phyloP scores from a whole-genome alignment of 768 basidiomycete genomes.

The Coprinopsis strossmayeri region DNA sequence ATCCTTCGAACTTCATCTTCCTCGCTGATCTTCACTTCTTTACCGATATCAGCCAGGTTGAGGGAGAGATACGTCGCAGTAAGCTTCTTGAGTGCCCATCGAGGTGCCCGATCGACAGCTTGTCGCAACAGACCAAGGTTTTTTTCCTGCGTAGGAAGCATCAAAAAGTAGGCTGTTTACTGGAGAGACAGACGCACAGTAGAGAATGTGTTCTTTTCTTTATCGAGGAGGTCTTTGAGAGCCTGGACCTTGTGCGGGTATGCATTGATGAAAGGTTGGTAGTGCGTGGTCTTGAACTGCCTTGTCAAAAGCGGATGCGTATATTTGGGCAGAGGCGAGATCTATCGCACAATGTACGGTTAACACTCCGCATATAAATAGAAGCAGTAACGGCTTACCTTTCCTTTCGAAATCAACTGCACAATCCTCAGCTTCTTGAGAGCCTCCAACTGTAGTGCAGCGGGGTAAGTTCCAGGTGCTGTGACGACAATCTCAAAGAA shows the following conservation, averaged over 20 bases:
- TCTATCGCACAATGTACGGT: constrained; percentile 21
- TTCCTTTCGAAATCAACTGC: constrained; percentile 72
- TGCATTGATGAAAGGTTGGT: constrained; percentile 52
- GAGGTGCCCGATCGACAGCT: constrained; percentile 61
- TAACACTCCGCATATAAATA: too few species aligned
- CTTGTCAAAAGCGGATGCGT: constrained; percentile 51
- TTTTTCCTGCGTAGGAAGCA: constrained; percentile 48
- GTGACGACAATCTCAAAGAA: constrained; percentile 76
- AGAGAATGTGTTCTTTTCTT: constrained; percentile 47
- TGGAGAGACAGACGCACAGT: constrained; percentile 37
- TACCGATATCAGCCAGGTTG: constrained; percentile 64
- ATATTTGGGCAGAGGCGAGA: constrained; percentile 64
- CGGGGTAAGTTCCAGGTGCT: constrained; percentile 48
- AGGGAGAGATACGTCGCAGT: constrained; percentile 81
- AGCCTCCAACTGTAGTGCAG: constrained; percentile 78
- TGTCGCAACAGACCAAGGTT: constrained; percentile 66
- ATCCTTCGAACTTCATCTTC: constrained; percentile 52
- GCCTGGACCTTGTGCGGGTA: constrained; percentile 53
- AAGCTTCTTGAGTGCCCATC: constrained; percentile 75
- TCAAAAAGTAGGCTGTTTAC: too few species aligned
- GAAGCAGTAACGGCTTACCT: constrained; percentile 33
- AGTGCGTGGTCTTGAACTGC: constrained; percentile 62
- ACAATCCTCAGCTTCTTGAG: constrained; percentile 77
- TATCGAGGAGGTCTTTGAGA: constrained; percentile 42
- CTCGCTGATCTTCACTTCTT: constrained; percentile 40